A percentile compares a stretch with the other conserved stretches of the same genome.
phyloP scores from a whole-genome alignment of 2,329 filamentous ascomycete genomes.

The Xylariales sp. region DNA sequence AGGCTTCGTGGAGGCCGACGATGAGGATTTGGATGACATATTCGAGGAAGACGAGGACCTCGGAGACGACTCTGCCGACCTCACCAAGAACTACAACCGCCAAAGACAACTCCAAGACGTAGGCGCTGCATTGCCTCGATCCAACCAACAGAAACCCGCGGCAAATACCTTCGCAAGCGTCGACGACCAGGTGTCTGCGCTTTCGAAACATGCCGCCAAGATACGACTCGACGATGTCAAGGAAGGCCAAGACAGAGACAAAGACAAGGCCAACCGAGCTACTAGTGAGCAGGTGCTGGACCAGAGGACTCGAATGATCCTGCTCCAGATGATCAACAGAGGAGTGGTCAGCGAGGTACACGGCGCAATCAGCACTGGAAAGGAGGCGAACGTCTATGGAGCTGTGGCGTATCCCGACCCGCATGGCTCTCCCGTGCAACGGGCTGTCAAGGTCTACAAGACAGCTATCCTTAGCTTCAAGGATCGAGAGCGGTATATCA shows the following conservation, averaged over 20 bases:
- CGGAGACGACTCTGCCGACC: conserved; percentile 52
- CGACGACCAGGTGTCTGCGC: conserved; percentile 82
- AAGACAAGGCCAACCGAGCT: conserved; percentile 88
- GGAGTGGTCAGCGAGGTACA: conserved; percentile 87
- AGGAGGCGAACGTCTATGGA: conserved; percentile 97
- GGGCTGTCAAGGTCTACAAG: conserved; percentile 98
- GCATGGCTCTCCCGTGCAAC: conserved; percentile 56
- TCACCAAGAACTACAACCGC: conserved; percentile 85
- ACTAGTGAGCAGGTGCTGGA: conserved; percentile 95
- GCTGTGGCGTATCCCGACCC: conserved; percentile 62
- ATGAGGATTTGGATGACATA: conserved; percentile 36
- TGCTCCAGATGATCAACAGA: conserved; percentile 93
- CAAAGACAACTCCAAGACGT: conserved; percentile 62
- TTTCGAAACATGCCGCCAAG: conserved; percentile 80
- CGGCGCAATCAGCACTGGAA: conserved; percentile 91
- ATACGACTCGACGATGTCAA: conserved; percentile 70
- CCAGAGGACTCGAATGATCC: conserved; percentile 88
- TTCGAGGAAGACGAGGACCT: conserved; percentile 37
- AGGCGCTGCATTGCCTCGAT: conserved; percentile 52
- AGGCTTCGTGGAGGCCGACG: conserved; percentile 29
- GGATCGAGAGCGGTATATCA: conserved; percentile 92
- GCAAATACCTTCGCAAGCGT: conserved; percentile 76
- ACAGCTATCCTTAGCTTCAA: conserved; percentile 97
- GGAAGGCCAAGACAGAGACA: conserved; percentile 51
- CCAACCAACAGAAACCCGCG: conserved; percentile 72